Conservation (phyloP, 73 alveolate genomes). For the Paramecium biaurelia region DNA sequence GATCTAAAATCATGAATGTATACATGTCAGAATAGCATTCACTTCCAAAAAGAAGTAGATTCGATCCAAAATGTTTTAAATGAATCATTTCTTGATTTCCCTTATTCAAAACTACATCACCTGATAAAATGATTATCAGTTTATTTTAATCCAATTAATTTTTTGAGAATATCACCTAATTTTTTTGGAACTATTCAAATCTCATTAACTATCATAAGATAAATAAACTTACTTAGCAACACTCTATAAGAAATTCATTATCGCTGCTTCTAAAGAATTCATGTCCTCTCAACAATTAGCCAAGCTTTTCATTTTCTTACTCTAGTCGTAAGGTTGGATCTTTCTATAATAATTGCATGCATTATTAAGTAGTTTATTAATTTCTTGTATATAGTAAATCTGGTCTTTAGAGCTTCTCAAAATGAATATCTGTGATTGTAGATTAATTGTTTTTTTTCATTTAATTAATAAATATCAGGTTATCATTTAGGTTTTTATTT, state of each 20-base stretch:
- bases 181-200: neutral
- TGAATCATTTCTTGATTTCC: neutral
- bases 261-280: neutral
- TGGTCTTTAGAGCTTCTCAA: neutral
- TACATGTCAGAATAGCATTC: constrained; percentile 33
- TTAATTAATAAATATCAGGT: neutral
- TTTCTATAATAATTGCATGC: neutral
- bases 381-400: neutral
- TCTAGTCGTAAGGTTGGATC: neutral
- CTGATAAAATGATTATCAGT: neutral
- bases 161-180: neutral
- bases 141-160: neutral
- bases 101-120: neutral
- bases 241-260: neutral
- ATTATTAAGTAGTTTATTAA: neutral
- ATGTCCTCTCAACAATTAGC: neutral
- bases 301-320: neutral
- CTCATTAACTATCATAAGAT: neutral
- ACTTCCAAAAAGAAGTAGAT: neutral
- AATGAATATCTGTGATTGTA: neutral
- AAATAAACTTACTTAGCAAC: neutral
- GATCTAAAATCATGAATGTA: constrained; percentile 22
- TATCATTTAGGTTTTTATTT: neutral
- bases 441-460: neutral
- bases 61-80: neutral